Evolutionary conservation across 257 asterid species (phyloP).

Genomic region (Petunia axillaris): DNA sequence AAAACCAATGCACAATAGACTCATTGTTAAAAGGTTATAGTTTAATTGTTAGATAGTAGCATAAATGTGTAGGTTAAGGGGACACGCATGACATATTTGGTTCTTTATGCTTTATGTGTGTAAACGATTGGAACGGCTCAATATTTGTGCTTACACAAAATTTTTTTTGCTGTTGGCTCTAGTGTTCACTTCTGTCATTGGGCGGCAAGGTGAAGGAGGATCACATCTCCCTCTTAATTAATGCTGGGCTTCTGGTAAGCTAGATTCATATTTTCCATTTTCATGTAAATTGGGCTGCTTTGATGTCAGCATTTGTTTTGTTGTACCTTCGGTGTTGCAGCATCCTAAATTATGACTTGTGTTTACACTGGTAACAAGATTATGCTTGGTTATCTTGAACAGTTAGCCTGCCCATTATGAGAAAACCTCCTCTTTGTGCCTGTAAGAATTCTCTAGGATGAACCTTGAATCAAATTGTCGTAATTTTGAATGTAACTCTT

Average conservation of each 20-base stretch:
- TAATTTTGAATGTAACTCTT: not conserved
- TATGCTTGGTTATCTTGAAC: not conserved
- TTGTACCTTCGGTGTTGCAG: not conserved
- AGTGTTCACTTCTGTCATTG: conserved; percentile 77
- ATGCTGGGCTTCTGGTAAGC: conserved; percentile 89
- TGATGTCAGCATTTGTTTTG: not conserved
- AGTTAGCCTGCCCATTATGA: not conserved
- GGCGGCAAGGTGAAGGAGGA: conserved; percentile 94
- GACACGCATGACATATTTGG: not conserved
- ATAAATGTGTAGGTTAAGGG: not conserved
- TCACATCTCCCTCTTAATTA: conserved; percentile 76
- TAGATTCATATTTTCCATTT: conserved; percentile 8
- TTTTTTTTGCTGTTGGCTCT: conserved; percentile 35
- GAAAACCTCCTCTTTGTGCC: not conserved
- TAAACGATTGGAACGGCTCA: not conserved
- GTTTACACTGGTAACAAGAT: not conserved
- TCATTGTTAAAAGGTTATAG: not conserved
- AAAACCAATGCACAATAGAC: not conserved
- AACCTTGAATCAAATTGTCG: not conserved
- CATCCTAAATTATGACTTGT: not conserved
- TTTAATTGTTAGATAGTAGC: conserved; percentile 14
- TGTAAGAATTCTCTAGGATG: not conserved
- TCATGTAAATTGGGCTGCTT: not conserved
- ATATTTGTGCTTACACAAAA: conserved; percentile 16
- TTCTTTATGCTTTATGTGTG: not conserved